These are phyloP conservation scores for Gossypium australe DNA, from an alignment of 345 rosid species.

Conservation along the genomic window DNA sequence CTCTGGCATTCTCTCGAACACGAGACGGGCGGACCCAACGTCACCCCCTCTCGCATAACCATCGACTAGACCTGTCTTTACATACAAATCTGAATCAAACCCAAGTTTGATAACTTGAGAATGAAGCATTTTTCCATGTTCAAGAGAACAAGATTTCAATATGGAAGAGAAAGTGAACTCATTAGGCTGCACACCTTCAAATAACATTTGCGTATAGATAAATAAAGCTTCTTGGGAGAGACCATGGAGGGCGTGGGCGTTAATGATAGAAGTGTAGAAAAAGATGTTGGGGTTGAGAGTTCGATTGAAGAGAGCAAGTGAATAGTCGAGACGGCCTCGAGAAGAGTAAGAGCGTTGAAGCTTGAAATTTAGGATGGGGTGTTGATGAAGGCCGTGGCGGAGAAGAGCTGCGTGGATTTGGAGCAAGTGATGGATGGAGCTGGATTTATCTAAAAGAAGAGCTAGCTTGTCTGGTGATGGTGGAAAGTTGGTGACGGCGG, in stretches of 20 bases:
- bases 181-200: conserved; percentile 40
- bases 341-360: conserved; percentile 84
- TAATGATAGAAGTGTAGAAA: conserved; percentile 59
- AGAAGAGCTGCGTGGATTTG: conserved; percentile 73
- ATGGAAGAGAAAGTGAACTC: conserved; percentile 71
- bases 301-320: conserved; percentile 48
- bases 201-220: conserved; percentile 46
- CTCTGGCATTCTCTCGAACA: conserved; percentile 63
- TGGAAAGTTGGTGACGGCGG: conserved; percentile 6
- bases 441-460: conserved; percentile 38
- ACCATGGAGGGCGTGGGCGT: conserved; percentile 34
- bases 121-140: conserved; percentile 41
- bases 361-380: conserved; percentile 61
- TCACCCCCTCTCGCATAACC: conserved; percentile 60
- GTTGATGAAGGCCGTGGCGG: conserved; percentile 47
- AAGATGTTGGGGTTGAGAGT: conserved; percentile 45
- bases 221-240: conserved; percentile 40
- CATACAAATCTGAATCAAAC: conserved; percentile 54
- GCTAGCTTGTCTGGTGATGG: conserved; percentile 45
- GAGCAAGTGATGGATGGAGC: conserved; percentile 33
- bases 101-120: conserved; percentile 56
- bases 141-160: conserved; percentile 51
- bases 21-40: conserved; percentile 42
- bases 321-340: conserved; percentile 38
- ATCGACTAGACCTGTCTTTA: conserved; percentile 61